Base-by-base conservation (phyloP, 371 early-diverging fungal species). In the Syncephalastrum monosporum region DNA sequence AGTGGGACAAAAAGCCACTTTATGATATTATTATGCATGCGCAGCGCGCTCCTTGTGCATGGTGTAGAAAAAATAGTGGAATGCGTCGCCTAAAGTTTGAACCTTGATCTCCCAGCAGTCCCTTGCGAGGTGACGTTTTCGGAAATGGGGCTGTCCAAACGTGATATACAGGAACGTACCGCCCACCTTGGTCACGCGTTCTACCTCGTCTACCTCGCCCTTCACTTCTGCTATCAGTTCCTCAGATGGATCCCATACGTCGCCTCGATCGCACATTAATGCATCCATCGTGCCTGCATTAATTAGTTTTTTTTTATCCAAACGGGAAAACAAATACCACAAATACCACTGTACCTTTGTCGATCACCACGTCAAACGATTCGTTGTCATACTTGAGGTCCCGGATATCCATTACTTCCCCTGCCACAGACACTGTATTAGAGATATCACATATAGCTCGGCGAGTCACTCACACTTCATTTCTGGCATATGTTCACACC, bases 111-210 rank as follows among this genome's bases (percentile, higher is more conserved):
- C 71, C 90, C 89, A 90, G 56, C 82, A 82, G 10, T 80, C 81
- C 56, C 91, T 77, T 62, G 80, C 79, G 47, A 92, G 70, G 61
- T 91, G 87, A 56, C 84, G 70, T 65, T 81, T 84, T 51, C 93
- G 83, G 67, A 94, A 94, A 63, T 93, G 95, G 51, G 95, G 95
- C 66, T 93, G 94, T 13, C 91, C 91, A 78, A 92, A 94, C 0
- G 95, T 93, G 53, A 94, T 89, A 61, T 94, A 93, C 25, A 94
- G 68, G 63, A 95, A 94, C 42, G 74, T 68, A 42, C 94, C 95
- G 4, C 84, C 87, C 6, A 82, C 71, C 50, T 87, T 89, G 54
- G 94, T 77, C n/a, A 86, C 85, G 19, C 87, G 71, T 24, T 80
- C 72, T 4, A 91, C 92, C 59, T 92, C 91, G 46, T 81, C 82